These are phyloP conservation scores for Crithidia brevicula DNA, from an alignment of 208 protist genomes.

Conservation along the genomic window DNA sequence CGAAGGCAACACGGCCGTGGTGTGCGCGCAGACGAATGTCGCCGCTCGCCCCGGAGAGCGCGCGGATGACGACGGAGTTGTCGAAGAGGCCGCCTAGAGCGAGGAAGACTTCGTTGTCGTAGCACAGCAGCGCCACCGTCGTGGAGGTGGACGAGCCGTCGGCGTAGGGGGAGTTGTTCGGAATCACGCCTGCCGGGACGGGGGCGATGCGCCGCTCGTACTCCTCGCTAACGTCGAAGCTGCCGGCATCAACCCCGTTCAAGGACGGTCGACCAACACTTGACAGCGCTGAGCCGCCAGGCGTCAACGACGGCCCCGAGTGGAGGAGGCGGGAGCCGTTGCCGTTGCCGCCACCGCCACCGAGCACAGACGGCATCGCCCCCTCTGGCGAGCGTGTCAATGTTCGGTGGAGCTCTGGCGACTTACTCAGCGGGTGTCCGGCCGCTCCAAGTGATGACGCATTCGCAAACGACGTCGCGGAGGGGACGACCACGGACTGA, in stretches of 20 bases:
- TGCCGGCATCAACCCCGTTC: slow-evolving; percentile 28
- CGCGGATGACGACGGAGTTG: slow-evolving; percentile 74
- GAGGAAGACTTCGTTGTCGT: slow-evolving; percentile 73
- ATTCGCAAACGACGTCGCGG: background rate
- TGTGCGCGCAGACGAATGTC: slow-evolving; percentile 80
- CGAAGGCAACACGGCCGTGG: slow-evolving; percentile 67
- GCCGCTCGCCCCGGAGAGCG: slow-evolving; percentile 39
- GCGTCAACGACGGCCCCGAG: background rate
- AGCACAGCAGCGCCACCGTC: slow-evolving; percentile 68
- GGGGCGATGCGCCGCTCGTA: slow-evolving; percentile 60
- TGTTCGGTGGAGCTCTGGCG: background rate
- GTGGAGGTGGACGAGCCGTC: slow-evolving; percentile 63
- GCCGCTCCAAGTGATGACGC: too few relatives aligned
- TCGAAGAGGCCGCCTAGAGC: slow-evolving; percentile 86
- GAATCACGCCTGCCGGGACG: slow-evolving; percentile 65
- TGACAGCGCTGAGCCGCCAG: background rate
- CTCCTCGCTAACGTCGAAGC: slow-evolving; percentile 72
- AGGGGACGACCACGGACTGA: background rate
- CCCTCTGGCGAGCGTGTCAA: background rate
- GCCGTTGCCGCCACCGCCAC: too few relatives aligned
- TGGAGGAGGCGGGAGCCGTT: background rate
- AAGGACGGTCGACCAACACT: background rate
- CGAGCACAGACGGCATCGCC: background rate
- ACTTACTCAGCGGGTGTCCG: too few relatives aligned
- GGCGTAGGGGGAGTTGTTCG: slow-evolving; percentile 34